phyloP scores from a whole-genome alignment of 805 yeast species.

The Yarrowia divulgata region DNA sequence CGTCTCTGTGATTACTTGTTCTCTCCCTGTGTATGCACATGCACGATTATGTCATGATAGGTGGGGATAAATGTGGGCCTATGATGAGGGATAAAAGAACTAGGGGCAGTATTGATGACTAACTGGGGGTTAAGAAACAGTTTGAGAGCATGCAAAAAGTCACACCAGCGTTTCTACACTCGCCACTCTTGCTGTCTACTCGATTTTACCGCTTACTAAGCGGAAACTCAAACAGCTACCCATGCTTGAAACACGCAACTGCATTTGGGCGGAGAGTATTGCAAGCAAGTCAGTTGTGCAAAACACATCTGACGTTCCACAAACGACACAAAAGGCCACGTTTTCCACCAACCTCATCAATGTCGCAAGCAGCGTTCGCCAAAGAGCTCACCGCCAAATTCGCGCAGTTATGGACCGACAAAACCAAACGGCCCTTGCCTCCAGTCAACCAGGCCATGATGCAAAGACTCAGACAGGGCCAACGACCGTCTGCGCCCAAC shows the following conservation, averaged over 20 bases:
- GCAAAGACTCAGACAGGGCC: constrained; percentile 12
- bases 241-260: constrained; percentile 18
- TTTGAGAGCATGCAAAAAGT: no score
- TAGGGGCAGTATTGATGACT: no score
- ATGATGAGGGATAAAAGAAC: no score
- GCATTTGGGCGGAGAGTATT: neutral
- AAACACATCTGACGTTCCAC: neutral
- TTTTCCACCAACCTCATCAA: neutral
- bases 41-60: constrained; percentile 1
- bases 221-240: neutral
- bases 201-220: neutral
- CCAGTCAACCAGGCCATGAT: constrained; percentile 22
- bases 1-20: no score
- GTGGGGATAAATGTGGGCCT: neutral
- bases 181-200: no score
- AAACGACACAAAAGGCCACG: neutral
- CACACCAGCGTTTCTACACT: no score
- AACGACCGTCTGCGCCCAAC: neutral
- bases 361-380: constrained; percentile 12
- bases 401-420: constrained; percentile 14
- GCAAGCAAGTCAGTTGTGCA: neutral
- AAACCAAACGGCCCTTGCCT: constrained; percentile 19
- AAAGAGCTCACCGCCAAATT: constrained; percentile 30
- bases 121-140: no score
- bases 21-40: neutral